These are phyloP conservation scores for Lophiostoma macrostomum DNA, from an alignment of 495 filamentous ascomycete genomes.

Conservation along the genomic window DNA sequence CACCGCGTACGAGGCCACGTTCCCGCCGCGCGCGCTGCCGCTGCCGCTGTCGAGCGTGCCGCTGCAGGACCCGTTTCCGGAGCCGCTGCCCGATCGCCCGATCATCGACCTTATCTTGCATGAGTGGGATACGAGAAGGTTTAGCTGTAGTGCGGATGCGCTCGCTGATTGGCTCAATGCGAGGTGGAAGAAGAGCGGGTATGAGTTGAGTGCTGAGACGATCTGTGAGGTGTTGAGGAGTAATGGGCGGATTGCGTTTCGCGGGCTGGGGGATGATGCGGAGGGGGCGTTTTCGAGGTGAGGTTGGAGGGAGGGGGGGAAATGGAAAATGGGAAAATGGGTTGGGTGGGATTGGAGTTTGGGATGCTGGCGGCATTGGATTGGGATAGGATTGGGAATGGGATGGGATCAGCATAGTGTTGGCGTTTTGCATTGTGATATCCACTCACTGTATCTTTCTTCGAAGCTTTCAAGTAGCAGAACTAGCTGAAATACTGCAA, in stretches of 20 bases:
- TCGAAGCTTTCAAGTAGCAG: no score
- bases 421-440: no score
- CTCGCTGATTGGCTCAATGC: constrained; percentile 35
- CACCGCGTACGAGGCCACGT: constrained; percentile 34
- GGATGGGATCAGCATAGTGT: no score
- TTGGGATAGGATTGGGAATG: no score
- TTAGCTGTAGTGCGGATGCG: constrained; percentile 28
- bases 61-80: constrained; percentile 27
- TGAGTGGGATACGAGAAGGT: constrained; percentile 33
- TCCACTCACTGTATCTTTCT: no score
- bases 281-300: constrained; percentile 31
- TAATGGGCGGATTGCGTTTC: constrained; percentile 32
- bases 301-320: no score
- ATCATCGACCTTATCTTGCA: constrained; percentile 33
- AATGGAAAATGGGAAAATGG: not conserved
- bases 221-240: constrained; percentile 31
- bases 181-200: constrained; percentile 35
- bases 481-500: no score
- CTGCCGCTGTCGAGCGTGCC: constrained; percentile 25
- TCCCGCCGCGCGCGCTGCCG: constrained; percentile 28
- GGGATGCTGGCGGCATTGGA: no score
- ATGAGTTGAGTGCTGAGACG: constrained; percentile 31
- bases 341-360: not conserved
- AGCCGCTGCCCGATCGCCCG: constrained; percentile 30
- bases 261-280: constrained; percentile 33